A percentile compares a stretch with the other conserved stretches of the same genome.
Evolutionary conservation across 805 yeast genomes (phyloP).

Genomic region (Candida hungchunana): DNA sequence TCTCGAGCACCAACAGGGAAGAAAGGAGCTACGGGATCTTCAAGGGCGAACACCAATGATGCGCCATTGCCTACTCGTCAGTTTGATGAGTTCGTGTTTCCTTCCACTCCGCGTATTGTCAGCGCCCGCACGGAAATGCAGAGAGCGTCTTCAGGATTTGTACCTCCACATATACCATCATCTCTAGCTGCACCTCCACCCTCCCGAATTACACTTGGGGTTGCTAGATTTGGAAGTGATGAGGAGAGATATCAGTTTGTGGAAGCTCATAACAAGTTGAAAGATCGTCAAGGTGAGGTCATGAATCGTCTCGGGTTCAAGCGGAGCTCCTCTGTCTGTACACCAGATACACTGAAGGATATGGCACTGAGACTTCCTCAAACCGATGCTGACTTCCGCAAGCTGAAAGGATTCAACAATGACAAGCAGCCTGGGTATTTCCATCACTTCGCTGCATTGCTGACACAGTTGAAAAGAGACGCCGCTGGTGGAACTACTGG

Average conservation of each 20-base stretch:
- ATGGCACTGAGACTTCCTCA: slow-evolving; percentile 55
- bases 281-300: slow-evolving; percentile 38
- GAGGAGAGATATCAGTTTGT: slow-evolving; percentile 20
- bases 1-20: slow-evolving; percentile 8
- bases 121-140: slow-evolving; percentile 23
- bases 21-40: not conserved
- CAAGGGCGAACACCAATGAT: slow-evolving; percentile 1
- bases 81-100: slow-evolving; percentile 19
- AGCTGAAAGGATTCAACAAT: slow-evolving; percentile 30
- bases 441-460: slow-evolving; percentile 34
- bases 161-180: slow-evolving; percentile 7
- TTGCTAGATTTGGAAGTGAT: slow-evolving; percentile 17
- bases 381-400: slow-evolving; percentile 41
- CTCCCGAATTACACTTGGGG: slow-evolving; percentile 22
- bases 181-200: slow-evolving; percentile 15
- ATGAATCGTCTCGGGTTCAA: slow-evolving; percentile 37
- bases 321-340: slow-evolving; percentile 32
- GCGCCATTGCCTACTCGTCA: slow-evolving; percentile 5
- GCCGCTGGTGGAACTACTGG: slow-evolving; percentile 13
- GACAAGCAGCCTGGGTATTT: slow-evolving; percentile 29
- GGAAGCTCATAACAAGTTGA: slow-evolving; percentile 28
- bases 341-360: slow-evolving; percentile 42
- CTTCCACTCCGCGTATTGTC: slow-evolving; percentile 23
- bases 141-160: slow-evolving; percentile 21
- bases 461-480: slow-evolving; percentile 22